Conservation (phyloP, 2,329 filamentous ascomycete species). For the Dendrostoma leiphaemia region DNA sequence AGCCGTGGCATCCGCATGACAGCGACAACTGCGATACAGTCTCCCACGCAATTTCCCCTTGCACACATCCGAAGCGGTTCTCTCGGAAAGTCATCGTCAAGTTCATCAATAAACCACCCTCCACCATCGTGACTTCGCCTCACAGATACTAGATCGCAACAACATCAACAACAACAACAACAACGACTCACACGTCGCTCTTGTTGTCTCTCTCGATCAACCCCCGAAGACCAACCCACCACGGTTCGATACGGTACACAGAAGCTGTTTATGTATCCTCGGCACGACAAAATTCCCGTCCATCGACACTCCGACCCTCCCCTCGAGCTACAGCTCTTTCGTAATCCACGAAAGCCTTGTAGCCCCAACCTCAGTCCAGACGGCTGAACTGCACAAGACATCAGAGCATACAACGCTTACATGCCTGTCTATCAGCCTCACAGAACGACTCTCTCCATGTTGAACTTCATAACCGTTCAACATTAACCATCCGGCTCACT, state of each 20-base stretch:
- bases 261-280: slow-evolving; percentile 96
- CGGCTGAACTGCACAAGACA: slow-evolving; percentile 65
- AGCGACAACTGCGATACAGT: neutral
- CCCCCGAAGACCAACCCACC: slow-evolving; percentile 19
- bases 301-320: slow-evolving; percentile 84
- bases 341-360: slow-evolving; percentile 92
- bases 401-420: slow-evolving; percentile 45
- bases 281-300: slow-evolving; percentile 86
- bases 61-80: neutral
- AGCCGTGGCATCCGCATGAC: neutral
- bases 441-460: slow-evolving; percentile 55
- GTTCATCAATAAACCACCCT: slow-evolving; percentile 3
- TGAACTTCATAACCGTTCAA: slow-evolving; percentile 50
- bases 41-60: neutral
- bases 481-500: slow-evolving; percentile 51
- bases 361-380: slow-evolving; percentile 85
- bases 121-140: neutral
- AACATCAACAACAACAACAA: no score
- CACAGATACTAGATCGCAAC: neutral
- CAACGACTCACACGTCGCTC: neutral
- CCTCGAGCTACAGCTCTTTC: slow-evolving; percentile 95
- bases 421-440: slow-evolving; percentile 55
- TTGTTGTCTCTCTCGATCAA: slow-evolving; percentile 9
- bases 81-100: slow-evolving; percentile 2
- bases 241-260: slow-evolving; percentile 33